phyloP scores from a whole-genome alignment of 176 grass and related monocot species.

The Thinopyrum elongatum region DNA sequence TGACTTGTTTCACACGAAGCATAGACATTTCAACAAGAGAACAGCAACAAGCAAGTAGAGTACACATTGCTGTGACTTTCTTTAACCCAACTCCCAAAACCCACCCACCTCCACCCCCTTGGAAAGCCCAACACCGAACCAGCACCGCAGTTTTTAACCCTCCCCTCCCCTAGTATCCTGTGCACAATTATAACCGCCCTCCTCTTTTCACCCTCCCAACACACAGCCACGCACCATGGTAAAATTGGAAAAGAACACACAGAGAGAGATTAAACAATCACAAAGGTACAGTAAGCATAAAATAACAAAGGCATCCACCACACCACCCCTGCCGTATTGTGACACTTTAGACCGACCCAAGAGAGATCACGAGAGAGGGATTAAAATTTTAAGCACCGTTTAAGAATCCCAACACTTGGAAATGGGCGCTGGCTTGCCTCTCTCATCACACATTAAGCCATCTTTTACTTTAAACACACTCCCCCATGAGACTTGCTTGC shows the following conservation, averaged over 20 bases:
- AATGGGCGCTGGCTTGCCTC: slow-evolving; percentile 39
- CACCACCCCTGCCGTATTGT: slow-evolving; percentile 4
- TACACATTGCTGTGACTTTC: slow-evolving; percentile 17
- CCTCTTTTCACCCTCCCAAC: slow-evolving; percentile 18
- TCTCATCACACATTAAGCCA: slow-evolving; percentile 32
- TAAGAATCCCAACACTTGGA: slow-evolving; percentile 91
- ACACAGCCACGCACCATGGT: background rate
- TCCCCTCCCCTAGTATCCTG: background rate
- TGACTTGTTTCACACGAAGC: slow-evolving; percentile 2
- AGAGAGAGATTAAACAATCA: background rate
- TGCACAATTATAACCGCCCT: slow-evolving; percentile 17
- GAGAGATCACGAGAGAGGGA: background rate
- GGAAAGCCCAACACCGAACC: slow-evolving; percentile 50
- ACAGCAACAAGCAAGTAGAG: slow-evolving; percentile 6
- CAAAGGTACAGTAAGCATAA: slow-evolving; percentile 23
- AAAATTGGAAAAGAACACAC: slow-evolving; percentile 13
- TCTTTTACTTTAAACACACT: slow-evolving; percentile 93
- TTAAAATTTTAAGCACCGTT: slow-evolving; percentile 47
- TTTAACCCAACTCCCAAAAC: slow-evolving; percentile 62
- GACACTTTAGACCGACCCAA: slow-evolving; percentile 34
- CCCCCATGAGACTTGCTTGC: slow-evolving; percentile 56
- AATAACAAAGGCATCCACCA: slow-evolving; percentile 41
- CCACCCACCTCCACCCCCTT: slow-evolving; percentile 46
- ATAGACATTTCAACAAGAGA: slow-evolving; percentile 1
- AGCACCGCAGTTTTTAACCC: slow-evolving; percentile 26